Evolutionary conservation across 1,284 basidiomycete genomes (phyloP), one percentile per base, ranked within the genome.

Genomic region (Volvariella surrecta): DNA sequence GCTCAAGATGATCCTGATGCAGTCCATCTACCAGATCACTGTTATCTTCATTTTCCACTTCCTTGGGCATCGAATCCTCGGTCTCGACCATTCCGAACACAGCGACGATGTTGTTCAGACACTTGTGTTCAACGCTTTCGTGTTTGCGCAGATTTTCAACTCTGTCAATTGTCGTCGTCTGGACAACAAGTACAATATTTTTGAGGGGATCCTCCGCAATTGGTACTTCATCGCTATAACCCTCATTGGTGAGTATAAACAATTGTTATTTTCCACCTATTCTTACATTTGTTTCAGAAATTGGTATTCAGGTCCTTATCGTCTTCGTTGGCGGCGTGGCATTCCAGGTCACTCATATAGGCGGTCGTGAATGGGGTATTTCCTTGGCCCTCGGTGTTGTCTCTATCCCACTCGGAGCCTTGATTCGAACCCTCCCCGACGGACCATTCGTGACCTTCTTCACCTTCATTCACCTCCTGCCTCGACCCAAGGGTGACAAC

Each of bases 81-180:
- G 79, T 2, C 68, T 81, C 41, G 65, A 73, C 20, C 51, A 68
- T 31, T 60, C 62, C 2, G 15, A 35, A 6, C 31, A 52, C 4
- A 53, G 52, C 39, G 46, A 58, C 11, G 58, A 66, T 7, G 66
- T 85, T 44, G 72, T 95, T 9, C 80, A 83, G 54, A 92, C 94
- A 0, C 70, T 98, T 10, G 88, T 97, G 32, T 99, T 99, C 80
- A 99, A 98, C 59, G 74, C 83, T 13, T 99, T 97, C 57, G 95
- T 99, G 37, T 98, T 97, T 63, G 90, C 89, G 40, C 92, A 96
- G 61, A 91, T 97, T 53, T 90, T 82, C 68, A 97, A 97, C 69
- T 93, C 91, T 49, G 64, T 98, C 63, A 98, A 98, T 58, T 91
- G 85, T 52, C 74, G 95, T 45, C 74, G 90, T 35, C 71, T 99